These are phyloP conservation scores for Chaetoceros tenuissimus DNA, from an alignment of 108 stramenopile species.

Conservation along the genomic window DNA sequence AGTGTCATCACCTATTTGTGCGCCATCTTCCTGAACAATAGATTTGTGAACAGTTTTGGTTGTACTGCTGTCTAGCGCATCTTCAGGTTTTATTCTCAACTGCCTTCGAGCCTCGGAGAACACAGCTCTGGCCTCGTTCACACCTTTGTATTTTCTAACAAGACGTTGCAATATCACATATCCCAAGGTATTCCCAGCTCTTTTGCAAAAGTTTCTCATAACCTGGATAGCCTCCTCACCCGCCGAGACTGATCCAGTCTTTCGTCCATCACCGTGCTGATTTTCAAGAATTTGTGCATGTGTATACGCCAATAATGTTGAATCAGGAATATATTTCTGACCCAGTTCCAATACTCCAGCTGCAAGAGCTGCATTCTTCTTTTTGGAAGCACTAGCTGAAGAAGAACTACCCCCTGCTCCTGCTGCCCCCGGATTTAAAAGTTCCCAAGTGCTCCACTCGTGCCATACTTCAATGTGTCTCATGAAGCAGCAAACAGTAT, in stretches of 20 bases:
- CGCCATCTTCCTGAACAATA: conserved; percentile 1
- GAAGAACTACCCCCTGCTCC: conserved; percentile 14
- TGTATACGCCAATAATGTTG: conserved; percentile 55
- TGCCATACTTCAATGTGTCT: conserved; percentile 81
- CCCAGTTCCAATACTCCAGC: conserved; percentile 56
- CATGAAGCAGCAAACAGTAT: conserved; percentile 64
- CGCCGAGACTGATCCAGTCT: conserved; percentile 1
- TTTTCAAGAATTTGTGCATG: conserved; percentile 65
- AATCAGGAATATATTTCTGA: conserved; percentile 58
- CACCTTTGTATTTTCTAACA: conserved; percentile 65
- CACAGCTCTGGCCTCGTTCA: conserved; percentile 53
- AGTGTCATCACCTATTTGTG: neutral
- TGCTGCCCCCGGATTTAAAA: conserved; percentile 21
- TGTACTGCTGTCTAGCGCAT: neutral
- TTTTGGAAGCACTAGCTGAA: conserved; percentile 18
- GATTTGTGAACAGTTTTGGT: neutral
- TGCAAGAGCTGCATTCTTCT: conserved; percentile 25
- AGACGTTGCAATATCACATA: conserved; percentile 69
- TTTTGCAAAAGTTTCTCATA: conserved; percentile 49
- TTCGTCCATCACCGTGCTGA: conserved; percentile 15
- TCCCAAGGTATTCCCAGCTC: conserved; percentile 60
- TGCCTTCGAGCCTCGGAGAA: conserved; percentile 57
- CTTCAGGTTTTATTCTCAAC: neutral
- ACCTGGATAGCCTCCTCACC: conserved; percentile 27
- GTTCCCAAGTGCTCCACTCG: conserved; percentile 85